phyloP scores from a whole-genome alignment of 2,329 filamentous ascomycete genomes.

The Blumeria hordei region DNA sequence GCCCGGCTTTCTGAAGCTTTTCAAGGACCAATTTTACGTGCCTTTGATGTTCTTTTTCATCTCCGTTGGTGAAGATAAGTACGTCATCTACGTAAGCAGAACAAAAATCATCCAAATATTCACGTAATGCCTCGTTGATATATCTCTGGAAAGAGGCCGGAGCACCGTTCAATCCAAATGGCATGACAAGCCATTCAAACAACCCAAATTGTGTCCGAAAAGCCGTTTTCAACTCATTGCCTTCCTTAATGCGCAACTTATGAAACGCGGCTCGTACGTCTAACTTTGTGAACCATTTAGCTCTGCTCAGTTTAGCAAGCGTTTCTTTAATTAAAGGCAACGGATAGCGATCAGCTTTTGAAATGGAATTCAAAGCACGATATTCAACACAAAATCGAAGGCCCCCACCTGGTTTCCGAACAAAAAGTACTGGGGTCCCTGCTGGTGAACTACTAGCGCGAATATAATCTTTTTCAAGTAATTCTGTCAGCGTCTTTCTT shows the following conservation, averaged over 20 bases:
- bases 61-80: neutral
- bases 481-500: neutral
- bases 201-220: neutral
- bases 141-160: conserved; percentile 1
- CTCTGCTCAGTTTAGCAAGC: neutral
- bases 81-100: neutral
- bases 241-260: neutral
- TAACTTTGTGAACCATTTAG: neutral
- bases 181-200: conserved; percentile 1
- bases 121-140: neutral
- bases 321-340: conserved; percentile 1
- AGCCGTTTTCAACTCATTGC: neutral
- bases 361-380: neutral
- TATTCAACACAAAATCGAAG: neutral
- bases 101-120: neutral
- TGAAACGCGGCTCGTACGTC: neutral
- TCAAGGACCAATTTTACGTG: neutral
- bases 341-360: neutral
- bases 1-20: neutral
- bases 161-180: conserved; percentile 1
- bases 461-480: neutral
- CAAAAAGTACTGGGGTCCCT: neutral
- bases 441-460: neutral
- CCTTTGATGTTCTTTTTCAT: neutral
- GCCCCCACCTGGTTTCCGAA: neutral